Percentiles rank a stretch among this genome's conserved stretches.
These are phyloP conservation scores for Scenedesmus sp. DNA, from an alignment of 163 green algal genomes.

Conservation along the genomic window DNA sequence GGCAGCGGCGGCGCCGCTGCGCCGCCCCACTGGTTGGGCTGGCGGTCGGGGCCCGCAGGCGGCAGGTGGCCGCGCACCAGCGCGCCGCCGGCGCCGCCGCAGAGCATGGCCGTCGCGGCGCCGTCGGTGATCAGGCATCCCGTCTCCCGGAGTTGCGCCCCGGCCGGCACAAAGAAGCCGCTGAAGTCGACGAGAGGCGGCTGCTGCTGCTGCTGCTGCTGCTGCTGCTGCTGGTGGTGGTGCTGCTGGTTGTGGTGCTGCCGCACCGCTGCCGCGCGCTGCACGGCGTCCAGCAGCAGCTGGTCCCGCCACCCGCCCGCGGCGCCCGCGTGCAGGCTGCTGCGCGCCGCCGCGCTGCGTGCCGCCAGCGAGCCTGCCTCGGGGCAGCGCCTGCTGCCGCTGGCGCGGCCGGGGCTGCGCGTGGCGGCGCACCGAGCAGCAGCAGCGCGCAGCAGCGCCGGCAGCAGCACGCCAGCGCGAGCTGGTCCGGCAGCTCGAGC, in stretches of 20 bases:
- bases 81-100: slow-evolving; percentile 7
- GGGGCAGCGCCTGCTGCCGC: slow-evolving; percentile 7
- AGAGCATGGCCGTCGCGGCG: neutral
- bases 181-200: slow-evolving; percentile 11
- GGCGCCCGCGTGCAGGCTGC: slow-evolving; percentile 1
- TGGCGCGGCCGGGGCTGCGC: neutral
- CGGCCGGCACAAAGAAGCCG: slow-evolving; percentile 30
- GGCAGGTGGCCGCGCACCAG: neutral
- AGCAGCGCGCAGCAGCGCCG: neutral
- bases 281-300: slow-evolving; percentile 9
- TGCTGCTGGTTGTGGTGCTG: neutral
- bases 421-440: neutral
- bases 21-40: no score
- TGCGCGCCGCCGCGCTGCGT: slow-evolving; percentile 26
- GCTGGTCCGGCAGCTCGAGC: no score
- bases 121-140: slow-evolving; percentile 24
- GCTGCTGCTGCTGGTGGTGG: neutral
- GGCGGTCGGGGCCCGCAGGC: no score
- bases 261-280: slow-evolving; percentile 6
- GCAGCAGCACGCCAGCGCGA: neutral
- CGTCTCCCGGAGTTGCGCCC: neutral
- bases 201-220: slow-evolving; percentile 10
- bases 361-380: neutral
- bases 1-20: no score
- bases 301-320: slow-evolving; percentile 11